Percentiles rank a stretch among this genome's conserved stretches.
These are phyloP conservation scores for Smallanthus sonchifolius DNA, from an alignment of 129 eudicot genomes.

Conservation along the genomic window DNA sequence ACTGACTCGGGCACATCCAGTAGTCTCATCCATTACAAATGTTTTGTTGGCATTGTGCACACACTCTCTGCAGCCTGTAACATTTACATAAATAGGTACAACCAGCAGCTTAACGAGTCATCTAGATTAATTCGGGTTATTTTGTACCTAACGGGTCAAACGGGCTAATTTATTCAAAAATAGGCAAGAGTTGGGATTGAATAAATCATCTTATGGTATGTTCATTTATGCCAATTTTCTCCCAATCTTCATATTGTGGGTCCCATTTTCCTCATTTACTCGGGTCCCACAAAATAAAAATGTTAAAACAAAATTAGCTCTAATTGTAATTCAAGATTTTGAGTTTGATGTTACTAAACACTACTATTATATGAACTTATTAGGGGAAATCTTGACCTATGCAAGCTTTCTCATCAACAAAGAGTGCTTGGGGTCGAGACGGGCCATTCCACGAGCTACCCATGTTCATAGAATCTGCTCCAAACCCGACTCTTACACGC, in stretches of 20 bases:
- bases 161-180: neutral
- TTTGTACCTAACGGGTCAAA: neutral
- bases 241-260: no score
- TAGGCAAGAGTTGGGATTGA: no score
- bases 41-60: slow-evolving; percentile 56
- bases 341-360: slow-evolving; percentile 10
- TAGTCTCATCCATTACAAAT: slow-evolving; percentile 56
- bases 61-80: slow-evolving; percentile 66
- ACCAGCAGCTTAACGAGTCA: neutral
- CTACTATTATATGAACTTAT: neutral
- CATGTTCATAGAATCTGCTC: slow-evolving; percentile 24
- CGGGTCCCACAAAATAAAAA: no score
- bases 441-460: slow-evolving; percentile 79
- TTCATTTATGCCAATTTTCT: no score
- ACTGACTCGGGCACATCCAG: slow-evolving; percentile 54
- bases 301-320: no score
- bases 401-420: slow-evolving; percentile 72
- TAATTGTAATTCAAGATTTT: neutral
- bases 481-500: slow-evolving; percentile 22
- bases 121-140: neutral
- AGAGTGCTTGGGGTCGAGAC: slow-evolving; percentile 55
- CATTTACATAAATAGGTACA: slow-evolving; percentile 4
- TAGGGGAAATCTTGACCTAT: slow-evolving; percentile 41
- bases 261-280: no score
- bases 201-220: no score